Evolutionary conservation across 192 early-diverging fungal genomes (phyloP), one percentile per base, ranked within the genome.

Genomic region (Coemansia sp.): DNA sequence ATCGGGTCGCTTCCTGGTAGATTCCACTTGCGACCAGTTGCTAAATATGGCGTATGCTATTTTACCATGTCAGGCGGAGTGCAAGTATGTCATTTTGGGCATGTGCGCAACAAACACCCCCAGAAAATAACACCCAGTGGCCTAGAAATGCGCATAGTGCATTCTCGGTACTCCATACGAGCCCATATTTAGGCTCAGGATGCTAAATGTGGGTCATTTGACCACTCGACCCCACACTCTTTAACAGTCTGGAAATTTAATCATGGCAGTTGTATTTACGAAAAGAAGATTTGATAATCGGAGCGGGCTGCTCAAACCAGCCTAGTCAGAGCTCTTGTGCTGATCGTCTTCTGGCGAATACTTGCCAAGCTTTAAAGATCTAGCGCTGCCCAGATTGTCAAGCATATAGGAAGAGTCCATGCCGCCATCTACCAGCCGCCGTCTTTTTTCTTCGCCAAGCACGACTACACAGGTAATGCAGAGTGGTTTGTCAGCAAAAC

Each of bases 371-470:
- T 24, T 20, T 12, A 18, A 53, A 12, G 51, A n/a, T 53, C 51
- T 53, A 5, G 70, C 56, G 24, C 76, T 73, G 2, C 71, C 67
- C 24, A 79, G 68, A 26, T 79, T 79, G 57, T 74, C 69, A 4
- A 79, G 29, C 47, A 79, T n/a, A 54, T 65, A 79, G 8, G 45
- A 61, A 1, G 64, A 37, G 45, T 79, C 76, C 49, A 79, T 6
- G 3, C 76, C 76, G 14, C 76, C 76, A 9, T 79, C 71, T 35
- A 32, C 63, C 56, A 70, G 66, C 14, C 71, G 54, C 61, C 53
- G 58, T 22, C 71, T 59, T 45, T 64, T 79, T 13, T 70, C 71
- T 27, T 79, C 76, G 54, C 71, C 76, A 45, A 79, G 71, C 18
- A 79, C 68, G 23, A 79, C 64, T 71, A 71, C 23, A 57, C 29